Conservation (phyloP, 306 rosid genomes). For the Casuarina equisetifolia region DNA sequence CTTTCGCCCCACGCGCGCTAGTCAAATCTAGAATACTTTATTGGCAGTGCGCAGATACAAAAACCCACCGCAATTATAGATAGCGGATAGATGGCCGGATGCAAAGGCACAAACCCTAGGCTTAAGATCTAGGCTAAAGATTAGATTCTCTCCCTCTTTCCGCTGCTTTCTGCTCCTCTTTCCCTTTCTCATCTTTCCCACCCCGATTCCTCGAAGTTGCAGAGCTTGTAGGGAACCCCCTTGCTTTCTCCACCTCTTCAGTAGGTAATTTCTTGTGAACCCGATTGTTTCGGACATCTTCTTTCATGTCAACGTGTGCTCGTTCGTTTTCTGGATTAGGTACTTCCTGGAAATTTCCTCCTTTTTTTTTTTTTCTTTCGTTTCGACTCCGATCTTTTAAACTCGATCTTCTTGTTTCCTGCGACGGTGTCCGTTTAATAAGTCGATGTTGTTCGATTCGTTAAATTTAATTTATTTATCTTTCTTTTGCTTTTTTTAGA, state of each 20-base stretch:
- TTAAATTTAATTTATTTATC: too few relatives aligned
- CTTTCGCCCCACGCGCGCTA: not conserved
- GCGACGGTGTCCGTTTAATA: too few relatives aligned
- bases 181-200: slow-evolving; percentile 3
- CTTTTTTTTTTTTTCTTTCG: not conserved
- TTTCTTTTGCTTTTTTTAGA: not conserved
- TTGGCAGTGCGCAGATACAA: not conserved
- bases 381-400: not conserved
- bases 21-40: too few relatives aligned
- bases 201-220: slow-evolving; percentile 10
- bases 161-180: not conserved
- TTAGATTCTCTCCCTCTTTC: not conserved
- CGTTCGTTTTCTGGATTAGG: not conserved
- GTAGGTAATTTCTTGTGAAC: slow-evolving; percentile 13
- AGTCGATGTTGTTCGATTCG: not conserved
- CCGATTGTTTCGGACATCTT: not conserved
- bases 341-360: slow-evolving; percentile 8
- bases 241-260: not conserved
- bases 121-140: not conserved
- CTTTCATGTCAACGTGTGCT: not conserved
- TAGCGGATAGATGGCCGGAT: not conserved
- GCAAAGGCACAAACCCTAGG: not conserved
- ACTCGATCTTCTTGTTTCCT: too few relatives aligned
- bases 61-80: not conserved
- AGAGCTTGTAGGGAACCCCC: not conserved